Base-by-base conservation (phyloP, 169 alveolate species). In the Eimeria mitis region DNA sequence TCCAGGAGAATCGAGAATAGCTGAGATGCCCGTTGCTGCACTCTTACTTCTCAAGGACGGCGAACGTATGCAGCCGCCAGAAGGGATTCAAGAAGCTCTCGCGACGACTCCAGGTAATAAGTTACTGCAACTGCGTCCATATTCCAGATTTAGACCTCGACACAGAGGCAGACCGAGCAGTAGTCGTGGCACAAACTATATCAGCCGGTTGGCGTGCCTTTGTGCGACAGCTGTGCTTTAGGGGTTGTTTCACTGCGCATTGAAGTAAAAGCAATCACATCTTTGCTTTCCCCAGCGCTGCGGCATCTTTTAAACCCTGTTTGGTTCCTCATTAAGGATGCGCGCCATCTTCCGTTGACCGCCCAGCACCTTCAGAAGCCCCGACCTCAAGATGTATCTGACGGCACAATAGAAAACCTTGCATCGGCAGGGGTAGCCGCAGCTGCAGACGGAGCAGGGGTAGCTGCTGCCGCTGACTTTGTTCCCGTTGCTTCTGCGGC, bases 291-390 rank as follows among this genome's bases (percentile, higher is more conserved):
- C 28, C 83, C 44, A 23, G 94, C 40, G 49, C 83, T 87, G 68
- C 94, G 94, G 59, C 83, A 65, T 34, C 94, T 87, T 40, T 25
- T 87, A 28, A 87, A 87, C 42, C 94, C 94, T 2, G 94, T 87
- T 49, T 87, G 94, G 94, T n/a, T 87, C 19, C 83, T 63, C 83
- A 87, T 87, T 40, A 87, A 37, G n/a, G 94, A 65, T 61, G 94
- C 23, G 4, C 83, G 94, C 63, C 11, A 49, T n/a, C 94, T 87
- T 25, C 94, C 94, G 21, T 34, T 16, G 13, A 28, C 49, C 94
- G 9, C 70, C 31, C 84, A 14, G 47, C 25, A 34, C 56, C 83
- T 54, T 68, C 91, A 56, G 59, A 52, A 54, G 75, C 21, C 59
- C 25, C 68, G 49, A 56, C 37, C 52, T 11, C 2, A 25, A 6